Conservation (phyloP, 768 basidiomycete species). For the Leccinum longicurvipes region DNA sequence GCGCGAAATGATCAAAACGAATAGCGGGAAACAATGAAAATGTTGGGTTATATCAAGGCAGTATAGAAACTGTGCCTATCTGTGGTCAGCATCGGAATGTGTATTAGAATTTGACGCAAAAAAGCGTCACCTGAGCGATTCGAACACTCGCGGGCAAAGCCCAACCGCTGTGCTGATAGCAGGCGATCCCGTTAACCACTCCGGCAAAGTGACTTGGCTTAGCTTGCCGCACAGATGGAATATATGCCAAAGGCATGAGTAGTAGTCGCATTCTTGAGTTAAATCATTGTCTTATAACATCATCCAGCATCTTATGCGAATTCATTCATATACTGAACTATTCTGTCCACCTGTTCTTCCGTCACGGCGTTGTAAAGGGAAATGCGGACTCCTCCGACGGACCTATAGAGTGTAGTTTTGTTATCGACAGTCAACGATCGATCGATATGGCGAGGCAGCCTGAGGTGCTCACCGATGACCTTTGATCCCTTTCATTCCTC, state of each 20-base stretch:
- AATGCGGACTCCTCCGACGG: conserved; percentile 70
- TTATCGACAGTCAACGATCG: neutral
- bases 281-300: conserved; percentile 1
- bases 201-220: conserved; percentile 77
- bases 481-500: conserved; percentile 82
- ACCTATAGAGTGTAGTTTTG: conserved; percentile 33
- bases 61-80: no score
- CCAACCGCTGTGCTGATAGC: conserved; percentile 57
- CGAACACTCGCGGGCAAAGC: conserved; percentile 62
- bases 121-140: conserved; percentile 59
- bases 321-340: conserved; percentile 58
- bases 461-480: conserved; percentile 78
- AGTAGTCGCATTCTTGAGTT: neutral
- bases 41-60: neutral
- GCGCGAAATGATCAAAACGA: neutral
- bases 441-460: neutral
- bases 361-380: conserved; percentile 90
- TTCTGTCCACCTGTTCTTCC: conserved; percentile 62
- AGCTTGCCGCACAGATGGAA: rapidly evolving
- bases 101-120: conserved; percentile 17
- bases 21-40: neutral
- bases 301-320: conserved; percentile 35
- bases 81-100: neutral
- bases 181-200: conserved; percentile 91
- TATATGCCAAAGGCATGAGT: neutral